Evolutionary conservation across 495 filamentous ascomycete genomes (phyloP).

Genomic region (Talaromyces proteolyticus): DNA sequence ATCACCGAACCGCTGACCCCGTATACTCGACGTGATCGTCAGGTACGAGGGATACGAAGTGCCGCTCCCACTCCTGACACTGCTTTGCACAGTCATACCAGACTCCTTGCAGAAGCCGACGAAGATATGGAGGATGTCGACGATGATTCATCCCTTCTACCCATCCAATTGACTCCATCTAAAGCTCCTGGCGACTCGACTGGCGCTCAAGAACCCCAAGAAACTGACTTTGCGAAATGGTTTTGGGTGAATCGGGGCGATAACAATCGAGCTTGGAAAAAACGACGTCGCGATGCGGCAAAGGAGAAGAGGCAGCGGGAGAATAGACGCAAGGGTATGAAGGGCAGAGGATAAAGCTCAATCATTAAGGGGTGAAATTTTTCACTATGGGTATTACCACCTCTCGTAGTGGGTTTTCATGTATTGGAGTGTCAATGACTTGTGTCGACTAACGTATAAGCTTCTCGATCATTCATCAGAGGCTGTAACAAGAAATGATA

Average conservation of each 20-base stretch:
- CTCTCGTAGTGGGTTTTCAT: no score
- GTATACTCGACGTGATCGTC: conserved; percentile 71
- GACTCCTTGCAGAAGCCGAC: conserved; percentile 25
- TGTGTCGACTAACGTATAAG: no score
- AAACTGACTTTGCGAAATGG: conserved; percentile 76
- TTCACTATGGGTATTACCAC: no score
- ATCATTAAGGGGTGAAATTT: no score
- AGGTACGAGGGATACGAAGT: conserved; percentile 65
- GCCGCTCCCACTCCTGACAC: conserved; percentile 95
- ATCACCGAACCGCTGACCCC: conserved; percentile 64
- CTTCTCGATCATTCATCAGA: no score
- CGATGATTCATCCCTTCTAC: conserved; percentile 8
- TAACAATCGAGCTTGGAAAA: conserved; percentile 88
- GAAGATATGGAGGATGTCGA: conserved; percentile 25
- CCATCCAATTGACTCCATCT: conserved; percentile 4
- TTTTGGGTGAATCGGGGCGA: conserved; percentile 92
- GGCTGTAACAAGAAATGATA: no score
- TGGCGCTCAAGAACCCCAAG: conserved; percentile 23
- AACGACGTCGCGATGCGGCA: conserved; percentile 65
- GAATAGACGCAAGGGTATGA: conserved; percentile 57
- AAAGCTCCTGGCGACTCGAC: conserved; percentile 14
- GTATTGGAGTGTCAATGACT: no score
- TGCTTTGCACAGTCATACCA: conserved; percentile 51
- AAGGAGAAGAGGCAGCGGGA: conserved; percentile 88
- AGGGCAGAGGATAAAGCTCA: conserved; percentile 35